Conservation (phyloP, 257 asterid species). For the Fraxinus anomala region DNA sequence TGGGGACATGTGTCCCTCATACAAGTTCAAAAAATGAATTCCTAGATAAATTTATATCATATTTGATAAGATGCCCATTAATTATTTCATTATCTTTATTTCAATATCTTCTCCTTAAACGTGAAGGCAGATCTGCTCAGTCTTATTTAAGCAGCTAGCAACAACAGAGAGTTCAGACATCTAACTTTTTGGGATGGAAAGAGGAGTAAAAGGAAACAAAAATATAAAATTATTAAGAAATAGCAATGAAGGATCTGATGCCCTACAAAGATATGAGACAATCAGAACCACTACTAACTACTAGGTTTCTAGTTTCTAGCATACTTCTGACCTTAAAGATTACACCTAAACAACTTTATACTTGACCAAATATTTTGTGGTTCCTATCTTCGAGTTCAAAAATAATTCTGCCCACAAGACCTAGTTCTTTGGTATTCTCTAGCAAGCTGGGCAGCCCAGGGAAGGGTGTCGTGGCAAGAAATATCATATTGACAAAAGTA, state of each 20-base stretch:
- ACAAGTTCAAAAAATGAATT: background rate
- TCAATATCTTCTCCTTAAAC: background rate
- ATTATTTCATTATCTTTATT: background rate
- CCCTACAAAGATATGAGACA: background rate
- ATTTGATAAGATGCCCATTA: background rate
- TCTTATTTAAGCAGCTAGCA: background rate
- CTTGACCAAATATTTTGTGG: background rate
- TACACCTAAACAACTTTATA: no score
- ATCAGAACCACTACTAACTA: background rate
- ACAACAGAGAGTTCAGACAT: background rate
- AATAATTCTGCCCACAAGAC: no score
- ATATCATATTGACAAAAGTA: background rate
- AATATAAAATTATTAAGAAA: background rate
- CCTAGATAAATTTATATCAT: background rate
- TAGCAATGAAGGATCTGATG: background rate
- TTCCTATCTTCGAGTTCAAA: background rate
- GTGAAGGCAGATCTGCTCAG: background rate
- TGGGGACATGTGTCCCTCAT: no score
- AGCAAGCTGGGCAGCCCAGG: background rate
- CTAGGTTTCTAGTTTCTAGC: slow-evolving; percentile 1
- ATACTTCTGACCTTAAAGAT: background rate
- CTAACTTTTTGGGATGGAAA: background rate
- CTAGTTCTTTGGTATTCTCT: background rate
- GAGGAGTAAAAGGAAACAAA: background rate
- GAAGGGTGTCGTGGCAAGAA: background rate